Evolutionary conservation across 2,329 filamentous ascomycete species (phyloP).

Genomic region (Magnaporthiopsis incrustans): DNA sequence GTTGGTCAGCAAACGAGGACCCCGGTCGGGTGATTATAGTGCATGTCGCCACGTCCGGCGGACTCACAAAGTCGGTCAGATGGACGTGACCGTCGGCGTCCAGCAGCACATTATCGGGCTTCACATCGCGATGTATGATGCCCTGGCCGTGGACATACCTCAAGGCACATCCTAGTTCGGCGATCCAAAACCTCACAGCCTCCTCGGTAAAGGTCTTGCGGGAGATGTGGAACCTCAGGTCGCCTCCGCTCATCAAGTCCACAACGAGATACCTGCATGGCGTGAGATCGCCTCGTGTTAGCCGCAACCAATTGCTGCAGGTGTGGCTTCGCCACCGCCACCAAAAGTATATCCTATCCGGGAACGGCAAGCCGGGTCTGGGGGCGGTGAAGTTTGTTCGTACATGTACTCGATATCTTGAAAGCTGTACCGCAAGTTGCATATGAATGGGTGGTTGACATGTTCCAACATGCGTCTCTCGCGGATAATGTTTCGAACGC

Average conservation of each 20-base stretch:
- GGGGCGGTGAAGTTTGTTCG: slow-evolving; percentile 19
- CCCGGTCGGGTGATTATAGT: too few species aligned
- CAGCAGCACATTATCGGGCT: slow-evolving; percentile 84
- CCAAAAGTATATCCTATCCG: not conserved
- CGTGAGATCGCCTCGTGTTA: slow-evolving; percentile 43
- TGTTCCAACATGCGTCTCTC: slow-evolving; percentile 98
- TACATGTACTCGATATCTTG: slow-evolving; percentile 99
- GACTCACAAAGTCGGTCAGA: slow-evolving; percentile 87
- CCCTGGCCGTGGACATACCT: slow-evolving; percentile 78
- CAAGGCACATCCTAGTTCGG: slow-evolving; percentile 85
- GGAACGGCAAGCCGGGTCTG: not conserved
- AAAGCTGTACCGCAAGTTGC: slow-evolving; percentile 97
- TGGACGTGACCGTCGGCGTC: slow-evolving; percentile 91
- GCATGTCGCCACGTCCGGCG: slow-evolving; percentile 2
- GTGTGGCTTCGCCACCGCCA: not conserved
- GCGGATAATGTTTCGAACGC: slow-evolving; percentile 94
- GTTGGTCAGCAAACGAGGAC: not conserved
- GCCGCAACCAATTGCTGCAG: slow-evolving; percentile 8
- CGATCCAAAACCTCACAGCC: slow-evolving; percentile 93
- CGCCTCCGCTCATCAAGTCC: slow-evolving; percentile 95
- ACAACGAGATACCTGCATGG: slow-evolving; percentile 84
- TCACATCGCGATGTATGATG: slow-evolving; percentile 86
- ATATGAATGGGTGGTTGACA: slow-evolving; percentile 94
- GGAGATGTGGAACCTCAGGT: slow-evolving; percentile 95
- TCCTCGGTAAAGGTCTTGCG: slow-evolving; percentile 97